Evolutionary conservation across 805 yeast genomes (phyloP).

Genomic region (Starmerella cellae): DNA sequence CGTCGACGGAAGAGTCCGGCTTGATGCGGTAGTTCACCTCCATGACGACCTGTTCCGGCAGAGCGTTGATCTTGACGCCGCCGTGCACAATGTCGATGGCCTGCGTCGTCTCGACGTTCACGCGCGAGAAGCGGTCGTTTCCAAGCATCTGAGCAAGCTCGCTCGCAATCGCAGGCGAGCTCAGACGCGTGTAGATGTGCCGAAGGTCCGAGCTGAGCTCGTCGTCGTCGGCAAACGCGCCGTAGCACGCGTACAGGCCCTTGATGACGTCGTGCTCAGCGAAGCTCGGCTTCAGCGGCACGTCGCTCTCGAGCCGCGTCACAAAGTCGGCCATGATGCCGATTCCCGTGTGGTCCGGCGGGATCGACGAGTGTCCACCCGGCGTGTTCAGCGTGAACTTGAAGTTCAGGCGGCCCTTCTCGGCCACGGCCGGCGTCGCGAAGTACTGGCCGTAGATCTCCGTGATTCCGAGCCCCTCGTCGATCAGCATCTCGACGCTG

Average conservation of each 20-base stretch:
- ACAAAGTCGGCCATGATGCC: conserved; percentile 57
- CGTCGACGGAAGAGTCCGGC: conserved; percentile 39
- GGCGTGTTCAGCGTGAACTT: conserved; percentile 41
- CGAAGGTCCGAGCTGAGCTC: conserved; percentile 1
- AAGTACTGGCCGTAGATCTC: conserved; percentile 36
- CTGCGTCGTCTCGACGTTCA: conserved; percentile 47
- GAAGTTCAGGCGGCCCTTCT: conserved; percentile 47
- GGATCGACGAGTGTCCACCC: conserved; percentile 72
- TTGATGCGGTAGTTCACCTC: conserved; percentile 53
- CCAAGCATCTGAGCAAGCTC: conserved; percentile 16
- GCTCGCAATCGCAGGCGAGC: conserved; percentile 8
- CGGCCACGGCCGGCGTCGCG: conserved; percentile 46
- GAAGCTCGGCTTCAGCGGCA: conserved; percentile 9
- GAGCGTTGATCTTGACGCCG: conserved; percentile 63
- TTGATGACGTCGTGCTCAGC: conserved; percentile 46
- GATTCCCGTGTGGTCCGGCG: conserved; percentile 71
- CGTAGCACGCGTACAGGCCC: conserved; percentile 47
- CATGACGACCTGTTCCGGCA: conserved; percentile 50
- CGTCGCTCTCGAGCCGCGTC: conserved; percentile 40
- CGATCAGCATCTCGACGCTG: conserved; percentile 49
- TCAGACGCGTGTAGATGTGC: conserved; percentile 4
- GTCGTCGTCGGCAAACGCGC: conserved; percentile 33
- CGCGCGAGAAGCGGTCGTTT: conserved; percentile 23
- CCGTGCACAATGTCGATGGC: conserved; percentile 56
- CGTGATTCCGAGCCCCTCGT: conserved; percentile 46